Evolutionary conservation across 495 filamentous ascomycete species (phyloP).

Genomic region (Eremomyces bilateralis): DNA sequence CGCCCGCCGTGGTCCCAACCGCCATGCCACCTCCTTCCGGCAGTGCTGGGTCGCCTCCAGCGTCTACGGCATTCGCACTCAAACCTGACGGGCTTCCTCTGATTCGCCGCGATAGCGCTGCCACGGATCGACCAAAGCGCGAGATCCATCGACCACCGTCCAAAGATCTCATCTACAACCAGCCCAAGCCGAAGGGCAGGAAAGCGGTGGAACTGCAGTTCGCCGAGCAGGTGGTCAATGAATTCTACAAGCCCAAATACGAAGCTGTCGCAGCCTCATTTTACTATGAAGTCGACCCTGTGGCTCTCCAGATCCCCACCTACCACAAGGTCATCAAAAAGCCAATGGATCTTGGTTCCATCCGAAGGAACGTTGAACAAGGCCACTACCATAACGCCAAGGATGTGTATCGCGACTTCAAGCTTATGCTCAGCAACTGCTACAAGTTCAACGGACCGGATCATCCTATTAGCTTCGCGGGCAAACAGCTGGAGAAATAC

Average conservation of each 20-base stretch:
- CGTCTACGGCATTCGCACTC: slow-evolving; percentile 44
- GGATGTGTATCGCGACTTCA: slow-evolving; percentile 69
- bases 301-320: slow-evolving; percentile 78
- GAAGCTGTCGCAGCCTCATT: slow-evolving; percentile 47
- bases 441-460: slow-evolving; percentile 68
- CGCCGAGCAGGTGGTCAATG: slow-evolving; percentile 59
- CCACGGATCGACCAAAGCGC: slow-evolving; percentile 64
- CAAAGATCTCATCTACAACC: slow-evolving; percentile 67
- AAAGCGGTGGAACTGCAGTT: slow-evolving; percentile 81
- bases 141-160: slow-evolving; percentile 80
- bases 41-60: not conserved
- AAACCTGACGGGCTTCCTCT: slow-evolving; percentile 66
- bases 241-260: slow-evolving; percentile 48
- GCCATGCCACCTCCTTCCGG: slow-evolving; percentile 2
- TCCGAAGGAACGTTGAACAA: slow-evolving; percentile 47
- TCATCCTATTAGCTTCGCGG: slow-evolving; percentile 50
- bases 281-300: slow-evolving; percentile 68
- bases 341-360: slow-evolving; percentile 80
- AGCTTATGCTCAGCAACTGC: slow-evolving; percentile 72
- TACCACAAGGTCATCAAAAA: slow-evolving; percentile 89
- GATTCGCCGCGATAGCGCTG: slow-evolving; percentile 73
- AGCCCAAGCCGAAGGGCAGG: slow-evolving; percentile 73
- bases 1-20: slow-evolving; percentile 20
- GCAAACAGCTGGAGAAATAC: slow-evolving; percentile 43
- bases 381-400: slow-evolving; percentile 68